A percentile compares a stretch with the other conserved stretches of the same genome.
These are phyloP conservation scores for Ogataea ganodermae DNA, from an alignment of 805 yeast genomes.

Conservation along the genomic window DNA sequence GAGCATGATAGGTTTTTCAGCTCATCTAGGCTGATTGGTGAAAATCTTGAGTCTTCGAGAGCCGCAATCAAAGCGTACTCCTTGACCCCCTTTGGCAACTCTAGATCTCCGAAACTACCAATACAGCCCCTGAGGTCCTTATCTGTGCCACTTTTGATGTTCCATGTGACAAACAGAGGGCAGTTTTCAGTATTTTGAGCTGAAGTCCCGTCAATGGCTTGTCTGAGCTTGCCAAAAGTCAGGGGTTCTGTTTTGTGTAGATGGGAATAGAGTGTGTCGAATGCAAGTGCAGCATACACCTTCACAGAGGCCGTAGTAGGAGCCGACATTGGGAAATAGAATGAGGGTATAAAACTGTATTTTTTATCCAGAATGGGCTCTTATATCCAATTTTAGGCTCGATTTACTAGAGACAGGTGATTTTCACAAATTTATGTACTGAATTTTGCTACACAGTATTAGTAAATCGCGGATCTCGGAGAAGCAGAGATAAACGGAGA, in stretches of 20 bases:
- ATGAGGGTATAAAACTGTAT: no score
- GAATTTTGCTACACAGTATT: not conserved
- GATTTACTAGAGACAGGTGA: not conserved
- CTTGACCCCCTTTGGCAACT: slow-evolving; percentile 57
- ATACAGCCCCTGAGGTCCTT: slow-evolving; percentile 81
- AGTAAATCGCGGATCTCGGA: not conserved
- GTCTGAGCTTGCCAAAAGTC: slow-evolving; percentile 16
- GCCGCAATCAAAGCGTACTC: slow-evolving; percentile 71
- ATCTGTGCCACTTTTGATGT: slow-evolving; percentile 35
- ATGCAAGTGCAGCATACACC: slow-evolving; percentile 43
- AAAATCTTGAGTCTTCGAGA: slow-evolving; percentile 74
- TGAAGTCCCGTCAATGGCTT: slow-evolving; percentile 13
- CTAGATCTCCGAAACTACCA: slow-evolving; percentile 73
- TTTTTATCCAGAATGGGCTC: no score
- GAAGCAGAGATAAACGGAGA: not conserved
- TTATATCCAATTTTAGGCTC: no score
- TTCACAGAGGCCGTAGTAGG: slow-evolving; percentile 22
- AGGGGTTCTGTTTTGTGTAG: slow-evolving; percentile 23
- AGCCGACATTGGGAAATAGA: not conserved
- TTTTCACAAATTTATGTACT: not conserved
- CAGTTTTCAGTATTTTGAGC: slow-evolving; percentile 27
- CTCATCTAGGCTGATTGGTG: slow-evolving; percentile 61
- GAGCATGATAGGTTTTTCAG: slow-evolving; percentile 51
- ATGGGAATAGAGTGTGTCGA: slow-evolving; percentile 38
- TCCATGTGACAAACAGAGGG: slow-evolving; percentile 92